Evolutionary conservation across 352 stramenopile species (phyloP).

Genomic region (Pythium guiyangense): DNA sequence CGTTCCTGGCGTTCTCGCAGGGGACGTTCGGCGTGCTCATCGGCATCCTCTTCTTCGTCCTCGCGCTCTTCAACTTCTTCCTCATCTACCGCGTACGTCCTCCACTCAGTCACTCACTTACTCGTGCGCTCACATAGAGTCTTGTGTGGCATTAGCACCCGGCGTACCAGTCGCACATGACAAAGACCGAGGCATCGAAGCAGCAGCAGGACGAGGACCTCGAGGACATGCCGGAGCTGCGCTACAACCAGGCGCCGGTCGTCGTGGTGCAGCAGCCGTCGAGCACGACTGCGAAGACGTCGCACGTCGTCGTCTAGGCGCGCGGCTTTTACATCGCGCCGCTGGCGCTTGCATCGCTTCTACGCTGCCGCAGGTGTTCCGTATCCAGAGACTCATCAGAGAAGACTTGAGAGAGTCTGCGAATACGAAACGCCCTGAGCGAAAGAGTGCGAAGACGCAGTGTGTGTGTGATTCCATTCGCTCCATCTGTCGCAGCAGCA

Average conservation of each 20-base stretch:
- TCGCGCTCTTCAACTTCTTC: conserved; percentile 87
- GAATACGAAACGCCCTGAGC: too few relatives aligned
- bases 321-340: neutral
- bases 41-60: conserved; percentile 65
- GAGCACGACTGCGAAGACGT: conserved; percentile 24
- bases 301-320: conserved; percentile 61
- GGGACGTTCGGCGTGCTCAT: conserved; percentile 75
- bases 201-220: conserved; percentile 57
- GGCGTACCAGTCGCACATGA: conserved; percentile 75
- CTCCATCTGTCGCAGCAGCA: too few relatives aligned
- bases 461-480: too few relatives aligned
- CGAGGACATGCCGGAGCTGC: conserved; percentile 72
- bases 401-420: too few relatives aligned
- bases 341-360: neutral
- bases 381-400: neutral
- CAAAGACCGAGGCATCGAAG: conserved; percentile 46
- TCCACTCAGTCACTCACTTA: neutral
- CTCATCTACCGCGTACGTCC: conserved; percentile 69
- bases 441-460: too few relatives aligned
- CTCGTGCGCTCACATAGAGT: conserved; percentile 2
- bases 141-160: conserved; percentile 40
- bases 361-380: neutral
- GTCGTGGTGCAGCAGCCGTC: conserved; percentile 11
- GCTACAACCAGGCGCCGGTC: conserved; percentile 67
- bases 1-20: conserved; percentile 78